Evolutionary conservation across 805 yeast genomes (phyloP), one percentile per base, ranked within the genome.

Genomic region (Cyberlindnera mycetangii): DNA sequence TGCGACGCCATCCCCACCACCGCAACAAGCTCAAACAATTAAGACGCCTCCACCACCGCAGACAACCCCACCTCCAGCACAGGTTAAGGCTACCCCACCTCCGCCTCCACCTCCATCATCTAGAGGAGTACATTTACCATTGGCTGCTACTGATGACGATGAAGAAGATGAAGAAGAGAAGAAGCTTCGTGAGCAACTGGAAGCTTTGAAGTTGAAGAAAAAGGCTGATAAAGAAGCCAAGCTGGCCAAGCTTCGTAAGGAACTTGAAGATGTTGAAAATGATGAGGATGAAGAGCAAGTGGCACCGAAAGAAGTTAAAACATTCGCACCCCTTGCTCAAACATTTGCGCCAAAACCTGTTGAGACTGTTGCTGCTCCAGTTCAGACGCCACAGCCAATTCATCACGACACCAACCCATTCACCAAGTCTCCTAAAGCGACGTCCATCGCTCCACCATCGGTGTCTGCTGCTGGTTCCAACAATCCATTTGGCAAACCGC

Each of bases 401-500:
- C 38, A 35, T 35, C 62, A 57, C 37, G 57, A 52, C 16, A 49
- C 61, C 5, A 60, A 58, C 37, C 65, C 64, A 38, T 60, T 51
- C 32, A 52, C 57, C 3, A 54, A 54, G 42, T 37, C 39, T 10
- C 10, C 25, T 7, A 25, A 25, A n/a, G n/a, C 28, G 14, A 25
- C 7, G 5, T 25, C 28, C 28, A 25, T n/a, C 14, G 18, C 43
- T 6, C 39, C 49, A 8, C 20, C 38, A 19, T 28, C 58, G 15
- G 25, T 52, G 17, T 27, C 52, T 22, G 32, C 49, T 28, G 31
- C 58, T 3, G 31, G 64, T 38, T 60, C 65, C 18, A 71, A 74
- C 40, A 71, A 74, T 39, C 86, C 88, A 41, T 83, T 83, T 58
- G 83, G 83, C 61, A 79, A 78, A 55, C 76, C 79, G 7, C 55